These are phyloP conservation scores for Fraxinus xanthoxyloides DNA, from an alignment of 305 asterid genomes.

Conservation along the genomic window DNA sequence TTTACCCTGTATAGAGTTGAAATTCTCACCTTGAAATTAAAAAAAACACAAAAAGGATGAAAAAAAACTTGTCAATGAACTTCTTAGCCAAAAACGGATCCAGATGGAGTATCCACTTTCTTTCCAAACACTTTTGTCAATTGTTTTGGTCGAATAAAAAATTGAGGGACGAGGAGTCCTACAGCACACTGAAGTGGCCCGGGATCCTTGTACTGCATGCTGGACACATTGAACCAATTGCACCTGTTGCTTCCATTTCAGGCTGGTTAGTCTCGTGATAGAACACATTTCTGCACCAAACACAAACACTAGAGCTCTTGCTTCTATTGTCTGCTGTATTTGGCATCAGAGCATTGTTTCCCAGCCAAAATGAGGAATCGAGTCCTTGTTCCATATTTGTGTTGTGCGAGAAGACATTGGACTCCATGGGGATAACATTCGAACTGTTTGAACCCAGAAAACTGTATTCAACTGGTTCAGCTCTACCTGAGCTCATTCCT, in stretches of 20 bases:
- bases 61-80: background rate
- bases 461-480: conserved; percentile 63
- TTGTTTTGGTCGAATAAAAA: background rate
- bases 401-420: conserved; percentile 43
- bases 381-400: conserved; percentile 45
- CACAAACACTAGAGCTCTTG: conserved; percentile 47
- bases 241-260: conserved; percentile 46
- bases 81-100: background rate
- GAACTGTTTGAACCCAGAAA: conserved; percentile 61
- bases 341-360: conserved; percentile 52
- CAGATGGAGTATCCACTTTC: background rate
- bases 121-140: background rate
- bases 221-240: conserved; percentile 67
- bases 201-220: conserved; percentile 60
- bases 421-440: conserved; percentile 44
- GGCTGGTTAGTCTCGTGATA: conserved; percentile 36
- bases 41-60: too few species aligned
- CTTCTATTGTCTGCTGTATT: conserved; percentile 31
- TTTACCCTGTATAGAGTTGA: background rate
- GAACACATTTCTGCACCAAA: conserved; percentile 67
- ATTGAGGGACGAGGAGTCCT: background rate
- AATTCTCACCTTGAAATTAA: background rate
- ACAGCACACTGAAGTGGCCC: conserved; percentile 33
- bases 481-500: conserved; percentile 42
- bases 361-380: conserved; percentile 61